Base-by-base conservation (phyloP, 345 rosid species). In the Trapa bicornis region DNA sequence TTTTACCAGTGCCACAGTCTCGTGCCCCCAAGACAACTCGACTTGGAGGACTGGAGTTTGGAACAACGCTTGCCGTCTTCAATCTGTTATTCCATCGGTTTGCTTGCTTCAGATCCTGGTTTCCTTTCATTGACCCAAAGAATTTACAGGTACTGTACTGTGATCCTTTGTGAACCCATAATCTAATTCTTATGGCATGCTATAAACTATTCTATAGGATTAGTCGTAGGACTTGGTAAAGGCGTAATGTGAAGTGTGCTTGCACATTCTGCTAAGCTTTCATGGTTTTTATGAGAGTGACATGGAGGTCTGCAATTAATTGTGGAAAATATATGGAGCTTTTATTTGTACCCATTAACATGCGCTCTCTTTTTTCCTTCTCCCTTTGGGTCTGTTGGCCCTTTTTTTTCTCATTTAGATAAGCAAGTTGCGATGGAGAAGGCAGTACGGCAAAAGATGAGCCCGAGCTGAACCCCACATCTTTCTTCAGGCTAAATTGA, bases 1-100 rank as follows among this genome's bases (percentile, higher is more conserved):
- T 69, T 60, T 35, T 65, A 69, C 57, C 41, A 56, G 57, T 45
- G 47, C 47, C 47, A 6, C 10, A 22, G 47, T 45, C 47, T 45
- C 9, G 13, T 11, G 48, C 48, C 48, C 48, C 6, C 48, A 45
- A 63, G 1, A 16, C 57, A 50, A 56, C 35, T 64, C 17, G 70
- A 47, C 35, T 69, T 35, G 67, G 41, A 32, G 56, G 56, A 33
- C 63, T 32, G 36, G 35, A 33, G 33, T 9, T 32, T 3, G 32
- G 48, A 45, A 11, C 13, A 13, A 12, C 6, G 4, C 43, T 3
- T 58, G 63, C 63, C 54, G n/a, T 58, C 63, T 58, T 58, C 9
- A 1, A 2, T 10, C 2, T 35, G 37, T 33, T 29, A 58, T 33
- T 37, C 35, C 32, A 7, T 33, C 48, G 29, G 29, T 22, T 22